Conservation (phyloP, 192 early-diverging fungal genomes). For the Coemansia aciculifera region DNA sequence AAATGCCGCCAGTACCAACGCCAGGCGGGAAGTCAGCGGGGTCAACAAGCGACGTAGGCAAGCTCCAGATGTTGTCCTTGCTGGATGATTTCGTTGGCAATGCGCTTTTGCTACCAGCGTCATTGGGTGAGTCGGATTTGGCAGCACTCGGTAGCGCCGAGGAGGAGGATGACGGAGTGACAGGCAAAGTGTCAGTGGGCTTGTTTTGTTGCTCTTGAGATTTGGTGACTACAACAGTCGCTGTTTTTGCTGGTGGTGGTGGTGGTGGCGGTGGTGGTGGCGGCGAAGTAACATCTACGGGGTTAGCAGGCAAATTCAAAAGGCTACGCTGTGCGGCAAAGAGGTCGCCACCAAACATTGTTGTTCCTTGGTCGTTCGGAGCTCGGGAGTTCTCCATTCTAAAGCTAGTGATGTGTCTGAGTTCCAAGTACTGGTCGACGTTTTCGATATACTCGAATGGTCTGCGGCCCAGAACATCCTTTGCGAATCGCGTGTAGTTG, state of each 20-base stretch:
- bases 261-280: not conserved
- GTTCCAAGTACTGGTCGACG: not conserved
- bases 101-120: not conserved
- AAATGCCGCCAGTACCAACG: not conserved
- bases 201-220: not conserved
- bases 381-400: not conserved
- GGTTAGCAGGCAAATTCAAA: not conserved
- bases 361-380: conserved; percentile 9
- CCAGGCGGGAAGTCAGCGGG: not conserved
- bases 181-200: not conserved
- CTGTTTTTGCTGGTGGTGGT: not conserved
- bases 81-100: not conserved
- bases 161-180: not conserved
- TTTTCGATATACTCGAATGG: conserved; percentile 23
- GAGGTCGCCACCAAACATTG: conserved; percentile 32
- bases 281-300: not conserved
- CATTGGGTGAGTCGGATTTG: not conserved
- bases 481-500: conserved; percentile 14
- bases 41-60: not conserved
- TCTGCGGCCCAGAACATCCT: conserved; percentile 18
- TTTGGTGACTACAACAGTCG: not conserved
- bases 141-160: not conserved
- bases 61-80: not conserved
- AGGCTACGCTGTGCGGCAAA: not conserved
- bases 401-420: conserved; percentile 9